Conservation (phyloP, 2,329 filamentous ascomycete species). For the Xylariaceae sp. region DNA sequence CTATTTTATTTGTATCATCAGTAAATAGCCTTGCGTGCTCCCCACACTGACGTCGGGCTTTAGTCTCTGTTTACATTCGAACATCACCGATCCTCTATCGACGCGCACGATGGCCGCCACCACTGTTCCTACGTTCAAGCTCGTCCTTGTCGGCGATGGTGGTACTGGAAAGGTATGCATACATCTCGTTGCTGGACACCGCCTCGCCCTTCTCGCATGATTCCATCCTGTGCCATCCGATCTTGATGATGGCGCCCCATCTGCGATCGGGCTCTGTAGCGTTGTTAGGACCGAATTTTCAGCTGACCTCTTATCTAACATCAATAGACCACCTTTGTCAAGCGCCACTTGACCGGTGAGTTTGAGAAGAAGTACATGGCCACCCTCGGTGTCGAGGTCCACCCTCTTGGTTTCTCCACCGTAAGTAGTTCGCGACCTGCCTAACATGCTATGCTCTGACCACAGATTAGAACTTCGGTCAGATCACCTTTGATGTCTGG, state of each 20-base stretch:
- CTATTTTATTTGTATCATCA: constrained; percentile 6
- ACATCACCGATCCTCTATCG: constrained; percentile 8
- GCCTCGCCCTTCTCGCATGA: constrained; percentile 2
- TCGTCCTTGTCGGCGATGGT: constrained; percentile 98
- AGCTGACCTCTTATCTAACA: constrained; percentile 22
- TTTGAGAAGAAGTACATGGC: constrained; percentile 99
- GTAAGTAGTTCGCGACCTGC: constrained; percentile 55
- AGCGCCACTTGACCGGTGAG: constrained; percentile 99
- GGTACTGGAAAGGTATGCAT: constrained; percentile 93
- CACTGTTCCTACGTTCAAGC: constrained; percentile 85
- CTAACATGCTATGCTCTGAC: constrained; percentile 22
- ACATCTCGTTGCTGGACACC: constrained; percentile 8
- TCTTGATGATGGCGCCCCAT: constrained; percentile 18
- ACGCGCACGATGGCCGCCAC: constrained; percentile 52
- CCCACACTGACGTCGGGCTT: constrained; percentile 24
- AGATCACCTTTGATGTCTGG: constrained; percentile 99
- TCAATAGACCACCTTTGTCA: constrained; percentile 94
- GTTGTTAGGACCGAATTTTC: constrained; percentile 11
- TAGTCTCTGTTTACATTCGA: constrained; percentile 22
- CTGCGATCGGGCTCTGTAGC: constrained; percentile 23
- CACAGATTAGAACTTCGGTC: constrained; percentile 69
- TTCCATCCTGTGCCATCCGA: constrained; percentile 6
- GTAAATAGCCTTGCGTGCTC: constrained; percentile 9
- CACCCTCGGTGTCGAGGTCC: constrained; percentile 97
- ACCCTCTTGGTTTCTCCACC: constrained; percentile 95